Evolutionary conservation across 352 stramenopile genomes (phyloP), one percentile per base, ranked within the genome.

Genomic region (Blastocystis hominis): DNA sequence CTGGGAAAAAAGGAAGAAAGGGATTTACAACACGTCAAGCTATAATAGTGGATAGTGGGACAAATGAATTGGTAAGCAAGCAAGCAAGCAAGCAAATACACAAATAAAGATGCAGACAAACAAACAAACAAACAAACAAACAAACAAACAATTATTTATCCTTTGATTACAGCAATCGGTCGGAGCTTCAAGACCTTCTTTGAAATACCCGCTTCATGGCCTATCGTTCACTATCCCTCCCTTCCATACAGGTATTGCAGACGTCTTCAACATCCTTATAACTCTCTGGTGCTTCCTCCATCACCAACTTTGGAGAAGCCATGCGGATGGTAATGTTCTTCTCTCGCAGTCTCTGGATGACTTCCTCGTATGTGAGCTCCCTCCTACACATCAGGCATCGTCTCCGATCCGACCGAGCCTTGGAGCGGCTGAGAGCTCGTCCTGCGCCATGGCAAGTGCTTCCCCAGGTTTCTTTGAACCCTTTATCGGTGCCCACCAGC

Each of bases 211-310:
- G 93, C 93, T 54, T 92, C 88, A 77, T 95, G 90, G 88, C 77
- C 77, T 87, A 75, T 30, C 24, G 17, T 40, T 34, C 63, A 30
- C 40, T 7, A 55, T 17, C 38, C 10, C 15, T 20, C 10, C 3
- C 13, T 20, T 24, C 15, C 24, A 17, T 53, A 87, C 93, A 95
- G n/a, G 92, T 95, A 79, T 95, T 91, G 64, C 94, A 92, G n/a
- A 95, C 92, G 66, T 93, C 88, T 34, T 87, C 93, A 17, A 95
- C 93, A 89, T 95, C 91, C 88, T 95, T 95, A 79, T 95, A 95
- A 15, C 89, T 92, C 86, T 95, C 92, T 10, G 92, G 92, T 7
- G 93, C 93, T 81, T 95, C 93, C 89, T 95, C 93, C 89, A 93
- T 95, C 5, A 95, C 92, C 40, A 95, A 88, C 89, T 95, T 95